Base-by-base conservation (phyloP, 768 basidiomycete genomes). In the Coprinopsis marcescibilis region DNA sequence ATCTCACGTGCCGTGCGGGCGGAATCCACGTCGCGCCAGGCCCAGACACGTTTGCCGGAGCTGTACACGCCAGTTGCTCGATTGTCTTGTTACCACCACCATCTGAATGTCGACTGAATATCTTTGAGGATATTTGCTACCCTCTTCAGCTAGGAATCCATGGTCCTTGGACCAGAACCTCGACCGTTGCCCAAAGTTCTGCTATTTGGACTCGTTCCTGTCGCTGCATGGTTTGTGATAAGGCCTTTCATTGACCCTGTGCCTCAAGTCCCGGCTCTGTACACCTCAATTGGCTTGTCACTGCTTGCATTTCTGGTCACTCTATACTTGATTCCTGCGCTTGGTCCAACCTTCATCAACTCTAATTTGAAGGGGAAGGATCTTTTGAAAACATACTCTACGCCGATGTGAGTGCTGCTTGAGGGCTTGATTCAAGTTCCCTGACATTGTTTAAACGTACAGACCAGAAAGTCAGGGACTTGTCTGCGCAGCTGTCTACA, bases 381-480 rank as follows among this genome's bases (percentile, higher is more conserved):
- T 64, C 66, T 96, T 50, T 72, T 96, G 40, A 98, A 99, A 64
- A 78, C 74, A 10, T 86, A 89, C 57, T 68, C 72, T 29, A 79
- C 77, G 39, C 79, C 81, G 1, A 83, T 89, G 84, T 88, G 50
- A 55, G 83, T n/a, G n/a, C n/a, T n/a, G n/a, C n/a, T n/a, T n/a
- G n/a, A n/a, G n/a, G n/a, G n/a, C n/a, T n/a, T n/a, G n/a, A n/a
- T n/a, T n/a, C n/a, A n/a, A n/a, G n/a, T n/a, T n/a, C n/a, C n/a
- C n/a, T n/a, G n/a, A n/a, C n/a, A n/a, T n/a, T n/a, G n/a, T n/a
- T n/a, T n/a, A n/a, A n/a, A n/a, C n/a, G 5, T 47, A 32, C 52
- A 98, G 94, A 62, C 94, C 96, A 34, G 96, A 99, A 69, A 91
- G 90, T 54, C 79, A 86, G 57, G 95, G 95, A 11, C 81, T 97